Base-by-base conservation (phyloP, 2,329 filamentous ascomycete species). In the Ophiognomonia clavigignenti-juglandacearum region DNA sequence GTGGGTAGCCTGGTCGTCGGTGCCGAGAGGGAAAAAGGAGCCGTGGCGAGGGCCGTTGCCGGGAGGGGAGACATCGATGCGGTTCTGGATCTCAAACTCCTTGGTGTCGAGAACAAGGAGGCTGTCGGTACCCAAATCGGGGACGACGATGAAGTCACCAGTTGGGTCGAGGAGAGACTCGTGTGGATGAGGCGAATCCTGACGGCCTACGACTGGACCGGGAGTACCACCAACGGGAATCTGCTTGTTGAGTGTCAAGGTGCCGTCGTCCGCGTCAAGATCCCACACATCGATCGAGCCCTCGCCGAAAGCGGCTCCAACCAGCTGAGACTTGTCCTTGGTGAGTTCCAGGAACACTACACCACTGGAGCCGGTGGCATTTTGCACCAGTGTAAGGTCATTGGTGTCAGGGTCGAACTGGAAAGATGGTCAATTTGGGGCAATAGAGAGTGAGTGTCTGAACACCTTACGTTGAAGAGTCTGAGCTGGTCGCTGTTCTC, bases 11-110 rank as follows among this genome's bases (percentile, higher is more conserved):
- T 52, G 36, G 11, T 9, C 19, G 26, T 31, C 56, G 36, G 55
- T 56, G 7, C 61, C 62, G n/a, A 54, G 45, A 2, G 64, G 65
- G 58, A 69, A 68, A 61, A 75, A 77, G 54, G 65, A 65, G 40
- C 71, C 74, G 55, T 78, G 75, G 16, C 75, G 73, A 4, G 75
- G 75, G 1, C 74, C 74, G 32, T 67, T 68, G 47, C 69, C 71
- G 10, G 62, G 55, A 10, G 64, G 61, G 19, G 55, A 52, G 47
- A 71, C 60, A 6, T 53, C 39, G 32, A 67, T 57, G 35, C 55
- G 59, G 56, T 60, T 65, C 27, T 59, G 60, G 35, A 75, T 56
- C 6, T 61, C 57, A 55, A 62, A 75, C 14, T 59, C 57, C 44
- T 72, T 68, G 45, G 65, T 61, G 62, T 76, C 70, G 29, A 77